Conservation (phyloP, 108 stramenopile genomes). For the Asterionellopsis glacialis region DNA sequence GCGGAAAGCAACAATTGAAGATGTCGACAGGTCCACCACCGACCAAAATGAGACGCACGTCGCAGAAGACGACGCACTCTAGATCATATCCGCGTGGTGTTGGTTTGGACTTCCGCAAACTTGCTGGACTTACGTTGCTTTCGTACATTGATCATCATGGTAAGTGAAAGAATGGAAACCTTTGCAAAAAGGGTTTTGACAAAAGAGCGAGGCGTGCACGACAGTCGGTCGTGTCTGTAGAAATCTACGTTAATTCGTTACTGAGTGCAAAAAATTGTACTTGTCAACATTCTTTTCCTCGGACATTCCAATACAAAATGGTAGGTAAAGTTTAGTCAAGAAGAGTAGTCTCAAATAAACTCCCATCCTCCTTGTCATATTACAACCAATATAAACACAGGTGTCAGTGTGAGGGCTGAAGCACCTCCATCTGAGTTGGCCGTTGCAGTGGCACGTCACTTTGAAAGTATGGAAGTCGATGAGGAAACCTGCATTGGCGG, state of each 20-base stretch:
- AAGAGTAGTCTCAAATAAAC: too few species aligned
- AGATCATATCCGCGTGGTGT: slow-evolving; percentile 63
- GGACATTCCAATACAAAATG: background rate
- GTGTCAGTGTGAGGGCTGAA: slow-evolving; percentile 61
- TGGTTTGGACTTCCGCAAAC: slow-evolving; percentile 78
- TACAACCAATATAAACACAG: slow-evolving; percentile 10
- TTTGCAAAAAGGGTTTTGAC: too few species aligned
- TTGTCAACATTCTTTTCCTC: too few species aligned
- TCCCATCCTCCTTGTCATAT: background rate
- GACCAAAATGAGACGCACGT: background rate
- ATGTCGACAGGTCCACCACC: too few species aligned
- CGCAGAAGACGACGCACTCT: slow-evolving; percentile 5
- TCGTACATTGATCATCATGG: slow-evolving; percentile 87
- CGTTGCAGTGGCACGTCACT: slow-evolving; percentile 85
- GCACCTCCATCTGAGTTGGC: slow-evolving; percentile 84
- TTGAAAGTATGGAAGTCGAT: slow-evolving; percentile 76
- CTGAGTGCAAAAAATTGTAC: too few species aligned
- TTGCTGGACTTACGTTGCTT: slow-evolving; percentile 67
- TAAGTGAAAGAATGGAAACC: slow-evolving; percentile 15
- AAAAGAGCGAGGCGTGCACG: too few species aligned
- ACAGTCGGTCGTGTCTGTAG: too few species aligned
- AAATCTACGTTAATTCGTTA: too few species aligned
- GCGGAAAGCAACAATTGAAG: background rate
- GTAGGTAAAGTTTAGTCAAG: background rate
- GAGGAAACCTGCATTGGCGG: slow-evolving; percentile 85